Conservation (phyloP, 805 yeast species). For the Pichia manshurica region DNA sequence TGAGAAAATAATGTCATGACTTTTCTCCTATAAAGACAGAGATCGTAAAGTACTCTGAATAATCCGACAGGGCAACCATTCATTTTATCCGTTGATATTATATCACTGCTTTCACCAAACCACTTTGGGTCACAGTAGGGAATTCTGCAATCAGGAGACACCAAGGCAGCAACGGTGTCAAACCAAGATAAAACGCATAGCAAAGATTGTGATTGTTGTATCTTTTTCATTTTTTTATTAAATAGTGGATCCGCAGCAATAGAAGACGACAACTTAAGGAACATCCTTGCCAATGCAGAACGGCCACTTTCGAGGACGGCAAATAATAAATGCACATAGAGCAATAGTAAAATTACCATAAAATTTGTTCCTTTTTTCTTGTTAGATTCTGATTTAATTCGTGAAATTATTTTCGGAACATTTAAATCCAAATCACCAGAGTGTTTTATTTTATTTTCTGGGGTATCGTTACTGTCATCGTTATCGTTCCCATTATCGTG, state of each 20-base stretch:
- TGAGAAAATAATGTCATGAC: slow-evolving; percentile 4
- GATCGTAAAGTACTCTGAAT: slow-evolving; percentile 34
- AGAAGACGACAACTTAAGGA: slow-evolving; percentile 44
- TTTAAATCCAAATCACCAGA: slow-evolving; percentile 16
- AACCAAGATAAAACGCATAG: slow-evolving; percentile 54
- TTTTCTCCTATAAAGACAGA: slow-evolving; percentile 3
- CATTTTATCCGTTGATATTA: slow-evolving; percentile 45
- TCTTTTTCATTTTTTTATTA: slow-evolving; percentile 36
- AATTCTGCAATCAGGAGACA: slow-evolving; percentile 50
- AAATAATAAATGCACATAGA: slow-evolving; percentile 50
- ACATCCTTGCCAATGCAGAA: slow-evolving; percentile 44
- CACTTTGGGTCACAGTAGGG: slow-evolving; percentile 49
- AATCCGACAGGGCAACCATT: slow-evolving; percentile 61
- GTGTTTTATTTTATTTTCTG: not conserved
- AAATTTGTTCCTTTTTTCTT: slow-evolving; percentile 36
- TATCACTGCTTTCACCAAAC: slow-evolving; percentile 42
- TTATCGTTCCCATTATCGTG: slow-evolving; percentile 15
- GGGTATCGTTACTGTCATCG: not conserved
- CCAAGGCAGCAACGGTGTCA: slow-evolving; percentile 51
- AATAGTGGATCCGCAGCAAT: slow-evolving; percentile 45
- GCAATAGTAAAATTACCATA: slow-evolving; percentile 44
- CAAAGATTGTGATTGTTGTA: slow-evolving; percentile 44
- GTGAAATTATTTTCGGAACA: slow-evolving; percentile 33
- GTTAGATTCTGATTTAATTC: slow-evolving; percentile 34
- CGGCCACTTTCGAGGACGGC: slow-evolving; percentile 51